These are phyloP conservation scores for Microcera coccophila DNA, from an alignment of 2,329 filamentous ascomycete species.

Conservation along the genomic window DNA sequence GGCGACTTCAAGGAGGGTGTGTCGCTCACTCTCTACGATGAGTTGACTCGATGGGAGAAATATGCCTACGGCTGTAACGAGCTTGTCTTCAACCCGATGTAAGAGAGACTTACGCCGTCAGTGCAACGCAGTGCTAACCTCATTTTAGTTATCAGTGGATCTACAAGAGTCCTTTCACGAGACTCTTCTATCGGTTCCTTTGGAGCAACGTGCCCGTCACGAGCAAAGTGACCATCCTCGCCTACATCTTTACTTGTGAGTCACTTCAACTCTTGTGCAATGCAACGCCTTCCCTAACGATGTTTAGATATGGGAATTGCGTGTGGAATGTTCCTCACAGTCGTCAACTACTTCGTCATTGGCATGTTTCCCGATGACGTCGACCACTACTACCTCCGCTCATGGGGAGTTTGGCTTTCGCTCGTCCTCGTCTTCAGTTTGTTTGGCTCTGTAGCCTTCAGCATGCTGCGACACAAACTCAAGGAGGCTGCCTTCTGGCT, in stretches of 20 bases:
- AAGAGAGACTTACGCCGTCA: constrained; percentile 24
- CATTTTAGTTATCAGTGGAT: constrained; percentile 52
- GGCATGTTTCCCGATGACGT: constrained; percentile 67
- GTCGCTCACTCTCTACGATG: constrained; percentile 69
- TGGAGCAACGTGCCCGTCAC: constrained; percentile 58
- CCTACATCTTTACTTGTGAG: constrained; percentile 69
- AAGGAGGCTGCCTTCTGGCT: constrained; percentile 49
- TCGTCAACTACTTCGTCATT: constrained; percentile 67
- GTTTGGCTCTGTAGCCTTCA: constrained; percentile 58
- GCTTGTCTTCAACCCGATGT: constrained; percentile 66
- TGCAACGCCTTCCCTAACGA: too few species aligned
- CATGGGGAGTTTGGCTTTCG: constrained; percentile 60
- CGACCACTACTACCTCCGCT: constrained; percentile 65
- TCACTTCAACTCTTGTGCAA: constrained; percentile 64
- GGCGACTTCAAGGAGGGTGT: constrained; percentile 72
- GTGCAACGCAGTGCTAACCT: neutral
- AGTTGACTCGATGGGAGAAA: constrained; percentile 69
- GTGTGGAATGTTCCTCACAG: too few species aligned
- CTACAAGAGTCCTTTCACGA: constrained; percentile 60
- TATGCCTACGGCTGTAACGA: constrained; percentile 70
- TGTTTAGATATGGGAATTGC: too few species aligned
- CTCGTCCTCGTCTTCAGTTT: constrained; percentile 63
- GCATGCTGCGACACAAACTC: constrained; percentile 59
- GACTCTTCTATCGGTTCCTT: constrained; percentile 52
- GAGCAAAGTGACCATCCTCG: constrained; percentile 67